phyloP scores from a whole-genome alignment of 106 monocot species.

The Hemerocallis citrina region DNA sequence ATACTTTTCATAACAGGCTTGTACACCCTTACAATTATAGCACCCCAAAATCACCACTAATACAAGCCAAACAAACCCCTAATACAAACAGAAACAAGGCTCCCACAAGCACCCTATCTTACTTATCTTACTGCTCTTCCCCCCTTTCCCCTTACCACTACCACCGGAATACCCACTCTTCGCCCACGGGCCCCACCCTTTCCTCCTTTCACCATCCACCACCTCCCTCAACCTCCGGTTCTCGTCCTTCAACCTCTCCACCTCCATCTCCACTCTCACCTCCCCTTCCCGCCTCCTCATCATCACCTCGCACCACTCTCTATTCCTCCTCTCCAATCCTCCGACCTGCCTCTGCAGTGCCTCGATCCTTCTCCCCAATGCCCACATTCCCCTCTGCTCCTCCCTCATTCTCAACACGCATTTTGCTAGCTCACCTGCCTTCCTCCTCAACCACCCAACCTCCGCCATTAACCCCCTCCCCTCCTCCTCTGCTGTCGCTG shows the following conservation, averaged over 20 bases:
- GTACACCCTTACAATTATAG: no score
- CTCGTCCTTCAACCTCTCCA: slow-evolving; percentile 54
- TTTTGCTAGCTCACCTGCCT: slow-evolving; percentile 67
- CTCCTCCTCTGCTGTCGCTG: slow-evolving; percentile 44
- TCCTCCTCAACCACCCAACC: slow-evolving; percentile 55
- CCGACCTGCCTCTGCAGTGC: slow-evolving; percentile 60
- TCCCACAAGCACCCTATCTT: no score
- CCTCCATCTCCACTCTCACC: slow-evolving; percentile 39
- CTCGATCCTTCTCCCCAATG: slow-evolving; percentile 69
- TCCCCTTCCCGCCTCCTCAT: slow-evolving; percentile 43
- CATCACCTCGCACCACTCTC: slow-evolving; percentile 69
- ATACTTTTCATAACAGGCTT: no score
- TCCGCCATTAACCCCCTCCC: slow-evolving; percentile 46
- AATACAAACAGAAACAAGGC: no score
- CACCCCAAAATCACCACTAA: no score
- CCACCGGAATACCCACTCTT: slow-evolving; percentile 20
- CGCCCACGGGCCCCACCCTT: background rate
- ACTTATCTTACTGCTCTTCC: no score
- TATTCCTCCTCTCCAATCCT: slow-evolving; percentile 58
- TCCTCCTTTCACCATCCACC: slow-evolving; percentile 2
- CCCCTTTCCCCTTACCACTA: background rate
- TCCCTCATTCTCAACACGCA: slow-evolving; percentile 62
- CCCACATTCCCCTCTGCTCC: slow-evolving; percentile 63
- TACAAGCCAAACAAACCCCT: no score
- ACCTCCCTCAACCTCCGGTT: slow-evolving; percentile 35